These are phyloP conservation scores for Pelargonium myrrhifolium DNA, from an alignment of 441 rosid genomes.

Conservation along the genomic window DNA sequence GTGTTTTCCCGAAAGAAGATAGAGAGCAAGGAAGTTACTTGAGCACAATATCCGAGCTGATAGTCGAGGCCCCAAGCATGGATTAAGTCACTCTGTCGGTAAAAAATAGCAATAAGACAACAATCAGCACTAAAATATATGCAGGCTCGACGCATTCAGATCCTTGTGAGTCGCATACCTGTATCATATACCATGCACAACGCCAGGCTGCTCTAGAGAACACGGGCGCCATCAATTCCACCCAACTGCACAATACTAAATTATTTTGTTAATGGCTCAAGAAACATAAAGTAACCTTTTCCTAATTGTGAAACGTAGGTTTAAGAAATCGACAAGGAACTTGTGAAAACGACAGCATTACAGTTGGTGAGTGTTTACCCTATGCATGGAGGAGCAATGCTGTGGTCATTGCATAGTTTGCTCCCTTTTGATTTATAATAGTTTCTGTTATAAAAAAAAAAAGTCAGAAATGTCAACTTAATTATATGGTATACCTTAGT, in stretches of 20 bases:
- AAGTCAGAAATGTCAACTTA: background rate
- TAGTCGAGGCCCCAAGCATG: slow-evolving; percentile 90
- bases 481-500: background rate
- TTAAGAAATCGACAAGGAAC: no score
- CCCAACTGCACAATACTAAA: slow-evolving; percentile 52
- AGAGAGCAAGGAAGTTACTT: slow-evolving; percentile 34
- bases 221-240: slow-evolving; percentile 97
- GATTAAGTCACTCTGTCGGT: slow-evolving; percentile 71
- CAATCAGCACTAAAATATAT: background rate
- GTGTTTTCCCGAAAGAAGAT: background rate
- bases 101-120: slow-evolving; percentile 16
- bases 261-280: background rate
- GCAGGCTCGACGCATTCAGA: no score
- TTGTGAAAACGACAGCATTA: no score
- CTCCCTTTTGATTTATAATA: slow-evolving; percentile 69
- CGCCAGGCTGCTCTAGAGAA: slow-evolving; percentile 87
- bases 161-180: slow-evolving; percentile 35
- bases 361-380: slow-evolving; percentile 42
- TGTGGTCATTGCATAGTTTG: slow-evolving; percentile 52
- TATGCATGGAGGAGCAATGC: slow-evolving; percentile 80
- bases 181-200: slow-evolving; percentile 85
- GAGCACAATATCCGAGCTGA: slow-evolving; percentile 83
- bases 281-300: background rate
- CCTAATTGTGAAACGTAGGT: no score
- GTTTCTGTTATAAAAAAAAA: slow-evolving; percentile 40